Evolutionary conservation across 2,329 filamentous ascomycete genomes (phyloP), one percentile per base, ranked within the genome.

Genomic region (Endocalyx cinctus): DNA sequence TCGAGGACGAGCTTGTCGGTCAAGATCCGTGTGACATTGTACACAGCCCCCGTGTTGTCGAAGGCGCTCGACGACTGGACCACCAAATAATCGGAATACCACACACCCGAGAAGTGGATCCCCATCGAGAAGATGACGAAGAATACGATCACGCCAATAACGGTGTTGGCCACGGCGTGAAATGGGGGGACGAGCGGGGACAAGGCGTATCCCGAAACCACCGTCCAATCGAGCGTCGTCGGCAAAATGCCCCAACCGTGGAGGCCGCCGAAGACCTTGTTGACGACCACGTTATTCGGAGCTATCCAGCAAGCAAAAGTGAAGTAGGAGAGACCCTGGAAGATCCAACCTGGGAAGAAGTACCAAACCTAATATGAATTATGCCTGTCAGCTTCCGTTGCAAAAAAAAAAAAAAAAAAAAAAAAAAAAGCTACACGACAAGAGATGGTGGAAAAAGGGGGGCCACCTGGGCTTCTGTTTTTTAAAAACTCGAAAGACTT

Each of bases 21-120:
- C 13, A 84, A 64, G 30, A 84, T 79, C n/a, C 65, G 66, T 4
- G 64, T 64, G 4, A 79, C 75, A 39, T 82, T 70, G 59, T 84
- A 84, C 8, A 61, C 43, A 2, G 59, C 51, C 16, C 77, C 79
- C 1, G 67, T 79, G 49, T 83, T 84, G 59, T 84, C 80, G 50
- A 74, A 83, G 2, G 72, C 76, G 39, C 73, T 68, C 11, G 71
- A 70, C 35, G 72, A 75, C 41, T 77, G 69, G 16, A 84, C 69
- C 2, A 79, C 77, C 34, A 84, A 61, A 51, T 79, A 80, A 37
- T 75, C 70, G 20, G 76, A 53, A 45, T 69, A 75, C 70, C 72
- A 76, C 22, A 58, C 62, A 31, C 72, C 72, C n/a, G 60, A 66
- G 46, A 74, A 79, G 51, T 79, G 74, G 19, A 79, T 58, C 18